Conservation (phyloP, 768 basidiomycete species). For the Leccinum fibrillosum region DNA sequence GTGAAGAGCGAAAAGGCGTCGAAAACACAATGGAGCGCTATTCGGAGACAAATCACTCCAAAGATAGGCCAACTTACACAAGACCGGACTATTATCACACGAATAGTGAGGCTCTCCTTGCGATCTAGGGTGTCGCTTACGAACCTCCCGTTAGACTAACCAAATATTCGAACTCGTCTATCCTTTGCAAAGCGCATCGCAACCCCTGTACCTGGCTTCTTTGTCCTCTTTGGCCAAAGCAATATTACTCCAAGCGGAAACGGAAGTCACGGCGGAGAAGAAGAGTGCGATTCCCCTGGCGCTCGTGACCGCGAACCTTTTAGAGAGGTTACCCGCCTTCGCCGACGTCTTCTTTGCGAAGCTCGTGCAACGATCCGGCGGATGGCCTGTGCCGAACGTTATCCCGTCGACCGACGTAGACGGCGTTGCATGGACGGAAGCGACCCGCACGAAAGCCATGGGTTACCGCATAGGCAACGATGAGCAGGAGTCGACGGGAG, state of each 20-base stretch:
- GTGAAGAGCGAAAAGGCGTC: slow-evolving; percentile 57
- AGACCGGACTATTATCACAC: slow-evolving; percentile 53
- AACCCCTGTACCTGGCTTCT: slow-evolving; percentile 64
- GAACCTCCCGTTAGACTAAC: slow-evolving; percentile 29
- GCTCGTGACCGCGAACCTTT: slow-evolving; percentile 61
- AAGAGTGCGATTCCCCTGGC: slow-evolving; percentile 83
- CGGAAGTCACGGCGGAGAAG: slow-evolving; percentile 87
- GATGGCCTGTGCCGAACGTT: slow-evolving; percentile 76
- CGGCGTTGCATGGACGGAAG: slow-evolving; percentile 42
- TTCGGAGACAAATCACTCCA: slow-evolving; percentile 77
- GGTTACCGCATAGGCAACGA: slow-evolving; percentile 49
- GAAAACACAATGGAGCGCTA: slow-evolving; percentile 61
- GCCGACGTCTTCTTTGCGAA: slow-evolving; percentile 78
- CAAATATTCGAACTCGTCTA: slow-evolving; percentile 43
- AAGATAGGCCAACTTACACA: slow-evolving; percentile 88
- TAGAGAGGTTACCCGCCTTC: slow-evolving; percentile 57
- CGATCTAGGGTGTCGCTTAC: slow-evolving; percentile 12
- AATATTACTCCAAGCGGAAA: slow-evolving; percentile 89
- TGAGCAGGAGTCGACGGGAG: slow-evolving; percentile 52
- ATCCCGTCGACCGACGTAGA: slow-evolving; percentile 54
- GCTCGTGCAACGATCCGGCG: slow-evolving; percentile 82
- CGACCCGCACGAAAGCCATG: slow-evolving; percentile 45
- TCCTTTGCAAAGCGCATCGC: slow-evolving; percentile 27
- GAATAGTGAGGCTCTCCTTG: slow-evolving; percentile 50
- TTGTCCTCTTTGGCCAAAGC: slow-evolving; percentile 88